Base-by-base conservation (phyloP, 116 monocot genomes). In the Trichopus zeylanicus region DNA sequence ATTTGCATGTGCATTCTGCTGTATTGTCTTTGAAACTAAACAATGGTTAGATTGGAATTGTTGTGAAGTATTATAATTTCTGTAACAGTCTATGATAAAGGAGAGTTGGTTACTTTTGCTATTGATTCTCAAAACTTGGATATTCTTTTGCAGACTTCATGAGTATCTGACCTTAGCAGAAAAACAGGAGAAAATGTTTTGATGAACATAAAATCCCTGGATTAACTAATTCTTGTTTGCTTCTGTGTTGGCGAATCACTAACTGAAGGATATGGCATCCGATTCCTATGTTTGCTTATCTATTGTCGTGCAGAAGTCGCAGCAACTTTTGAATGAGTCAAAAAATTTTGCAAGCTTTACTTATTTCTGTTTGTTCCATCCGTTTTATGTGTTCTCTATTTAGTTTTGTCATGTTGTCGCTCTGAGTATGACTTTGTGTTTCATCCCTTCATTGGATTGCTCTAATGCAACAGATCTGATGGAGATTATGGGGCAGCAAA, bases 401-500 rank as follows among this genome's bases (percentile, higher is more conserved):
- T 2, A 42, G 7, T 13, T 1, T 42, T 42, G n/a, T 42, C 42
- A 16, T 3, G 3, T 3, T 42, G 18, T 42, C 13, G 4, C 42
- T n/a, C 8, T 42, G 16, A 42, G 18, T 49, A 1, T 20, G 19
- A 19, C 49, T 49, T 7, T 49, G 7, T n/a, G 31, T 31, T 25
- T 48, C 3, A 6, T 57, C 25, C 3, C 22, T 26, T 24, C 21
- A 30, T 24, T 54, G 20, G 4, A 53, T 54, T 38, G 49, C 13
- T 8, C 23, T 6, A 31, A 12, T 16, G 7, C 28, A 31, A 32
- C 69, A 91, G 97, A 65, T 55, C 85, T 59, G 85, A 82, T 69
- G 97, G 88, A 47, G 85, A 85, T 34, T 98, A 77, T 67, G 82
- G 85, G 61, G 97, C 91, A 23, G 97, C 97, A 25, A 87, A 82